Evolutionary conservation across 1,284 basidiomycete genomes (phyloP).

Genomic region (Heterobasidion annosum): DNA sequence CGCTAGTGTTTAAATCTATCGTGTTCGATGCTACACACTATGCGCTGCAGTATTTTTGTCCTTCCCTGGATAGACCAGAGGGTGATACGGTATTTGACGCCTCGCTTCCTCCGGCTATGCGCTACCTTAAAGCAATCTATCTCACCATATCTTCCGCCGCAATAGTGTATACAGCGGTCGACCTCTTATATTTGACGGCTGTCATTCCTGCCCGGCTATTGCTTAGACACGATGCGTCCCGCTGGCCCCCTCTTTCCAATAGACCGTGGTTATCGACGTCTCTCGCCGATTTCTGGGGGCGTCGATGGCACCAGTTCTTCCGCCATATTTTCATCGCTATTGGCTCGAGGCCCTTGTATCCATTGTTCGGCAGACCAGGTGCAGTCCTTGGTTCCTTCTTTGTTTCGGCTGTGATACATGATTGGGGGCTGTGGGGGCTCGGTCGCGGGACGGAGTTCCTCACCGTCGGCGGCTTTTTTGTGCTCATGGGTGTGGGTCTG

Average conservation of each 20-base stretch:
- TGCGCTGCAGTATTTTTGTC: conserved; percentile 2
- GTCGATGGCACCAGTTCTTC: conserved; percentile 37
- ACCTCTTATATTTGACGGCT: conserved; percentile 30
- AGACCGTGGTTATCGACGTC: conserved; percentile 30
- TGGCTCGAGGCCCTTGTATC: conserved; percentile 19
- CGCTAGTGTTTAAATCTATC: conserved; percentile 3
- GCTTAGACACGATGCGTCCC: conserved; percentile 22
- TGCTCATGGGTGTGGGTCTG: conserved; percentile 44
- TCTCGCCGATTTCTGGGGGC: conserved; percentile 31
- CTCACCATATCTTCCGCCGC: conserved; percentile 32
- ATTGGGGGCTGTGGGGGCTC: conserved; percentile 49
- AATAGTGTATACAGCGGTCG: conserved; percentile 31
- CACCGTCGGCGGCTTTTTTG: conserved; percentile 41
- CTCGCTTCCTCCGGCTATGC: conserved; percentile 26
- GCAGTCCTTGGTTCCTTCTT: conserved; percentile 46
- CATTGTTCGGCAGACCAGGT: conserved; percentile 34
- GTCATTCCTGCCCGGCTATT: conserved; percentile 33
- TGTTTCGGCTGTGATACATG: conserved; percentile 47
- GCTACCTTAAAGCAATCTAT: conserved; percentile 32
- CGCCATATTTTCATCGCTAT: conserved; percentile 26
- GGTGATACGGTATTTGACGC: conserved; percentile 46
- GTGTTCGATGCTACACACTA: conserved; percentile 7
- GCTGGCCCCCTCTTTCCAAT: conserved; percentile 35
- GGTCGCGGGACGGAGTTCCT: conserved; percentile 38
- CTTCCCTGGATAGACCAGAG: conserved; percentile 22